Evolutionary conservation across 225 moss, liverwort and hornwort genomes (phyloP), one percentile per base, ranked within the genome.

Genomic region (Antitrichia curtipendula): DNA sequence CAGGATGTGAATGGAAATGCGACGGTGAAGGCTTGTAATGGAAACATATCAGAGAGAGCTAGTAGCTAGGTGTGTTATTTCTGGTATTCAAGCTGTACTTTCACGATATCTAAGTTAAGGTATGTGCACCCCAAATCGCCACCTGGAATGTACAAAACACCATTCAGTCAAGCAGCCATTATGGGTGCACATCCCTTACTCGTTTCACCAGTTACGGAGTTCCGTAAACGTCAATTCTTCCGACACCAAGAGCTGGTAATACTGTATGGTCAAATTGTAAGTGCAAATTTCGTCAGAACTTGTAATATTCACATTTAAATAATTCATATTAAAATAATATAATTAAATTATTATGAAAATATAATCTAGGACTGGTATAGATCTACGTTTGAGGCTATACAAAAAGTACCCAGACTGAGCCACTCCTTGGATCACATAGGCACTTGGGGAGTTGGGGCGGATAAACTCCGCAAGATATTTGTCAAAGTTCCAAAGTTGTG

Each of bases 351-450:
- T n/a, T n/a, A n/a, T n/a, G n/a, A n/a, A n/a, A n/a, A n/a, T n/a
- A n/a, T n/a, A n/a, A 58, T n/a, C 25, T 38, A 38, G 16, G 10
- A 25, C 25, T 4, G 24, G 10, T 54, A 4, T 22, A 24, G 24
- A 54, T 76, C 16, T 76, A 53, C 24, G n/a, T 24, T 76, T n/a
- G 9, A 76, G 13, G 29, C 41, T 41, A 6, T 4, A 34, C 70
- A 91, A 88, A 60, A 94, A 96, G 25, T 75, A 92, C 24, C 88
- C 96, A 28, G 81, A 85, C 36, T 68, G 31, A 45, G 82, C 12
- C 40, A 8, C 3, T 75, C 97, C 95, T 66, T 88, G 80, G 17
- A 99, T 88, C 13, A 83, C 49, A 56, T 90, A 92, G 16, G 94
- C 92, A 68, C 52, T 80, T 59, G 45, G 45, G 45, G 45, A 45